These are phyloP conservation scores for Knufia petricola DNA, from an alignment of 2,329 filamentous ascomycete genomes.

Conservation along the genomic window DNA sequence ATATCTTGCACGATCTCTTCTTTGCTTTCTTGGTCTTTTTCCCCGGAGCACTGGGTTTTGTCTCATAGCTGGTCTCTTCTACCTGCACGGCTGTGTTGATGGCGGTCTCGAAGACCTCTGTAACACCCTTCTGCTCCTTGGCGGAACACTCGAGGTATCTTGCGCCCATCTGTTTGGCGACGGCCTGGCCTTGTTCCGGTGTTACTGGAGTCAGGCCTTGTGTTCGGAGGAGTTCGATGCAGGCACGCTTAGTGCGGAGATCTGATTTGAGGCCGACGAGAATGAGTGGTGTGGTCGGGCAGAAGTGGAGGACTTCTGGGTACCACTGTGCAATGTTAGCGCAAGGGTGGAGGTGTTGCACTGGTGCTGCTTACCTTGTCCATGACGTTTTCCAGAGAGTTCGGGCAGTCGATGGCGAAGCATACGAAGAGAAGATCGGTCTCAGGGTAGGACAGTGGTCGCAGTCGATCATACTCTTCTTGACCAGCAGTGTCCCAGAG, in stretches of 20 bases:
- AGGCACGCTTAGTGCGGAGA: slow-evolving; percentile 86
- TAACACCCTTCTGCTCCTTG: slow-evolving; percentile 92
- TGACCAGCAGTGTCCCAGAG: slow-evolving; percentile 98
- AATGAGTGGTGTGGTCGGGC: slow-evolving; percentile 90
- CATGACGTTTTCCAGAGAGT: slow-evolving; percentile 95
- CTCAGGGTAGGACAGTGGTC: slow-evolving; percentile 93
- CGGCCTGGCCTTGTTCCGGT: slow-evolving; percentile 73
- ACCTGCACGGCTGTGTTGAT: slow-evolving; percentile 83
- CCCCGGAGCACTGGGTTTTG: slow-evolving; percentile 26
- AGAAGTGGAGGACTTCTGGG: slow-evolving; percentile 97
- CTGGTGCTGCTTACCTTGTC: slow-evolving; percentile 65
- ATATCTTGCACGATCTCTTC: slow-evolving; percentile 55
- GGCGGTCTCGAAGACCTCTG: slow-evolving; percentile 89
- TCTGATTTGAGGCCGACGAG: slow-evolving; percentile 96
- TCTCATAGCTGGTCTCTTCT: slow-evolving; percentile 50
- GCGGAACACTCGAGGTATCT: slow-evolving; percentile 97
- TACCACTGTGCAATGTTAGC: slow-evolving; percentile 63
- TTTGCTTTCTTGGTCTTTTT: slow-evolving; percentile 55
- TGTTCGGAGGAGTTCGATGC: slow-evolving; percentile 96
- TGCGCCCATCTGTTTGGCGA: slow-evolving; percentile 88
- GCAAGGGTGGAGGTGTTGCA: slow-evolving; percentile 8
- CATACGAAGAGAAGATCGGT: slow-evolving; percentile 97
- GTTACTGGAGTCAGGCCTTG: slow-evolving; percentile 94
- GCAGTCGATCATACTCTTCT: slow-evolving; percentile 94
- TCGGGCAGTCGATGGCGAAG: slow-evolving; percentile 97